phyloP scores from a whole-genome alignment of 208 protist genomes.

The Trypanosoma melophagium region DNA sequence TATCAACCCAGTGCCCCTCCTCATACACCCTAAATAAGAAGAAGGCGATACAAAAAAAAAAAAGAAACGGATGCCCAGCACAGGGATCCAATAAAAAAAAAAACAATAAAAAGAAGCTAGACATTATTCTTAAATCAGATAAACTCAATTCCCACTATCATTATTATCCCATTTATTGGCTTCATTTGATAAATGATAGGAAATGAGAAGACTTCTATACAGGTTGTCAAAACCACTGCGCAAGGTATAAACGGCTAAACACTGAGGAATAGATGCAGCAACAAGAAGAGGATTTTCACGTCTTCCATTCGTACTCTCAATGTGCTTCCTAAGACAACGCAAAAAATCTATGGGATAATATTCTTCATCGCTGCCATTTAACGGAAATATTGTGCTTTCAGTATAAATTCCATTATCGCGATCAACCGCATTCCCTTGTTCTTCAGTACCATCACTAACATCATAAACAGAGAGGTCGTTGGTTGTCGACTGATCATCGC shows the following conservation, averaged over 20 bases:
- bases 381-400: background rate
- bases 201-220: constrained; percentile 31
- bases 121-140: background rate
- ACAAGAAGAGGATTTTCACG: constrained; percentile 27
- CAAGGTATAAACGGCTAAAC: constrained; percentile 18
- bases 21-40: background rate
- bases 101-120: background rate
- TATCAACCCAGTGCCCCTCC: no score
- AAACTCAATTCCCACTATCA: background rate
- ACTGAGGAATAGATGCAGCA: constrained; percentile 27
- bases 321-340: constrained; percentile 11
- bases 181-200: constrained; percentile 23
- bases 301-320: constrained; percentile 17
- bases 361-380: constrained; percentile 2
- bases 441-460: constrained; percentile 13
- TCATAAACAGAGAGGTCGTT: background rate
- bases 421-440: background rate
- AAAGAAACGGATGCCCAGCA: background rate
- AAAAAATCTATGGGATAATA: constrained; percentile 25
- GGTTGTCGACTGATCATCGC: constrained; percentile 9
- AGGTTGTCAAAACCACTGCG: constrained; percentile 15
- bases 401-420: background rate
- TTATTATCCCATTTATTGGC: background rate
- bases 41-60: background rate
- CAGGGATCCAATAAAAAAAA: no score